phyloP scores from a whole-genome alignment of 352 stramenopile genomes.

The Detonula confervacea region DNA sequence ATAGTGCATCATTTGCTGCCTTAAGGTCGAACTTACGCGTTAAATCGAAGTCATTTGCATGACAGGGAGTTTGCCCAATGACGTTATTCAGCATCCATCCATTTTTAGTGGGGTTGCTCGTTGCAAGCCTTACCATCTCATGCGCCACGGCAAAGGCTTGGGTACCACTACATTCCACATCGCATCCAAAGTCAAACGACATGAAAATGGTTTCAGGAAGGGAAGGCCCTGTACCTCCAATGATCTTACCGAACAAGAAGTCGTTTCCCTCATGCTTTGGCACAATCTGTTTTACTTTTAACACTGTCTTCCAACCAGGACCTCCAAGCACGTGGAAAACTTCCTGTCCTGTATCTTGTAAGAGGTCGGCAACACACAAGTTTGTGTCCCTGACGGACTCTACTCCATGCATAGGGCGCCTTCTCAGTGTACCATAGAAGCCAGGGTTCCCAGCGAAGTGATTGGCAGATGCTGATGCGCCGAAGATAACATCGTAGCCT shows the following conservation, averaged over 20 bases:
- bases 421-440: slow-evolving; percentile 3
- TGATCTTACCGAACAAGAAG: slow-evolving; percentile 7
- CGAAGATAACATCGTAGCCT: slow-evolving; percentile 3
- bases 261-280: not conserved
- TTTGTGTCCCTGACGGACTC: not conserved
- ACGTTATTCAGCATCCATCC: slow-evolving; percentile 23
- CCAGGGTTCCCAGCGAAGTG: not conserved
- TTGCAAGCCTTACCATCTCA: slow-evolving; percentile 17
- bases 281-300: slow-evolving; percentile 1
- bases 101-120: not conserved
- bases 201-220: slow-evolving; percentile 7
- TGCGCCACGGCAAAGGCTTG: slow-evolving; percentile 12
- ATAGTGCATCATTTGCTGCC: slow-evolving; percentile 5
- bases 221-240: not conserved
- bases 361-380: not conserved
- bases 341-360: not conserved
- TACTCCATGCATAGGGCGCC: not conserved
- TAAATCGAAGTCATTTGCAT: slow-evolving; percentile 3
- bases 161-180: slow-evolving; percentile 3
- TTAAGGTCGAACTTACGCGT: not conserved
- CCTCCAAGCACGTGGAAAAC: slow-evolving; percentile 7
- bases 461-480: not conserved
- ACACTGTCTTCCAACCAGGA: slow-evolving; percentile 2
- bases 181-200: slow-evolving; percentile 9
- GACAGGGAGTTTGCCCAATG: slow-evolving; percentile 1